Evolutionary conservation across 176 grass and related monocot species (phyloP), one percentile per base, ranked within the genome.

Genomic region (Aegilops tauschii): DNA sequence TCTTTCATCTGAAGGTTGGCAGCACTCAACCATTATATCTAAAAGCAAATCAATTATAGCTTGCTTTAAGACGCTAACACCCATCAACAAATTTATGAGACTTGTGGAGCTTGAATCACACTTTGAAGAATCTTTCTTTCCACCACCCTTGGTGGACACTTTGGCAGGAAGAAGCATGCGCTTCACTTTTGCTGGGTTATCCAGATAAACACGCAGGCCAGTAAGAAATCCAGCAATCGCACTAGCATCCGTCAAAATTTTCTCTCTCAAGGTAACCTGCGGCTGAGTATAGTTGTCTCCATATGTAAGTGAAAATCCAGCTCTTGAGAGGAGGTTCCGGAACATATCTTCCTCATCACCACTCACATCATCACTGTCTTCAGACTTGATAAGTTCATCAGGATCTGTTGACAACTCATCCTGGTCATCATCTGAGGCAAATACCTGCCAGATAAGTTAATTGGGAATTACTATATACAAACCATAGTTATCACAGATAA

Each of bases 1-100:
- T 93, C 86, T 87, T 85, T 84, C 93, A 87, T 95, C 93, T 50
- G 91, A 91, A 72, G 93, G 86, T 80, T 93, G 91, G 77, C 97
- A 98, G 78, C 97, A 98, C 80, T 98, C 92, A 23, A 96, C 97
- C 97, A 98, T 94, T 78, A 94, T 96, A 94, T 98, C 97, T 62
- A 98, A 59, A 85, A 98, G 94, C 80, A 96, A 94, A 88, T 96
- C 94, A 86, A 98, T 88, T 59, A 96, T 96, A 80, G 94, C 94
- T 73, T 98, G 92, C 87, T 94, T 93, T 88, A 97, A 92, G 85
- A 92, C 94, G 62, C 86, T 96, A 82, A 95, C 92, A 23, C 90
- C 93, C 97, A 98, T 96, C 66, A 98, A 69, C 86, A 96, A 84
- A 86, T 80, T 96, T 66, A 98, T 91, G 79, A 93, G 86, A 74